Evolutionary conservation across 192 early-diverging fungal species (phyloP).

Genomic region (Coemansia sp.): DNA sequence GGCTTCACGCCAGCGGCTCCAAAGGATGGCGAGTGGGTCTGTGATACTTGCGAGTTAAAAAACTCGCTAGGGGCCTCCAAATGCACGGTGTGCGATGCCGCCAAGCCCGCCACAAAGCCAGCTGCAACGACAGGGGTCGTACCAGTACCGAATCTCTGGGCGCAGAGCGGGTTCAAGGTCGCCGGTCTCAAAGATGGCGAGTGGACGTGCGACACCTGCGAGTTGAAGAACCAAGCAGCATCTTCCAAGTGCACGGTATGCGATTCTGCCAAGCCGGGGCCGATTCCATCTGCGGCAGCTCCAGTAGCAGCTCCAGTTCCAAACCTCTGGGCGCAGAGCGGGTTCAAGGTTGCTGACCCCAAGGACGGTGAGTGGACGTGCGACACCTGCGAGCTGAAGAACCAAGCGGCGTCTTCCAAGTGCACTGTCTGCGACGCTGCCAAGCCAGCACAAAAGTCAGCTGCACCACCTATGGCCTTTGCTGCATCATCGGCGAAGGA

Average conservation of each 20-base stretch:
- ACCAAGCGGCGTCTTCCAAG: constrained; percentile 6
- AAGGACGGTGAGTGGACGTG: constrained; percentile 24
- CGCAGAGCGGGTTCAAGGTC: neutral
- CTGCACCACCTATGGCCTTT: neutral
- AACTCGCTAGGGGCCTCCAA: constrained; percentile 12
- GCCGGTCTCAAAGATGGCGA: constrained; percentile 12
- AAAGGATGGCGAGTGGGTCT: constrained; percentile 32
- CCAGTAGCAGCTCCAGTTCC: no score
- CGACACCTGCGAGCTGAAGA: constrained; percentile 27
- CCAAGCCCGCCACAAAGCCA: constrained; percentile 7
- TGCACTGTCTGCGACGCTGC: constrained; percentile 34
- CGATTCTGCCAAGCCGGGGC: constrained; percentile 24
- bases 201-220: constrained; percentile 30
- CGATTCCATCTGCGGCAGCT: constrained; percentile 2
- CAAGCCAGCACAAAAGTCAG: constrained; percentile 8
- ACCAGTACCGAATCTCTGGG: constrained; percentile 1
- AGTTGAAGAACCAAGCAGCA: constrained; percentile 9
- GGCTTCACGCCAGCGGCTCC: neutral
- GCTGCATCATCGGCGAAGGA: constrained; percentile 4
- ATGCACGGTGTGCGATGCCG: constrained; percentile 31
- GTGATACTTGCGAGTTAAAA: constrained; percentile 26
- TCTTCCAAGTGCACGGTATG: constrained; percentile 28
- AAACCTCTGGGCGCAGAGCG: constrained; percentile 13
- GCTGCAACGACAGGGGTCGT: neutral
- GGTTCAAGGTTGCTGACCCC: neutral